These are phyloP conservation scores for Coniosporium apollinis DNA, from an alignment of 495 filamentous ascomycete genomes.

Conservation along the genomic window DNA sequence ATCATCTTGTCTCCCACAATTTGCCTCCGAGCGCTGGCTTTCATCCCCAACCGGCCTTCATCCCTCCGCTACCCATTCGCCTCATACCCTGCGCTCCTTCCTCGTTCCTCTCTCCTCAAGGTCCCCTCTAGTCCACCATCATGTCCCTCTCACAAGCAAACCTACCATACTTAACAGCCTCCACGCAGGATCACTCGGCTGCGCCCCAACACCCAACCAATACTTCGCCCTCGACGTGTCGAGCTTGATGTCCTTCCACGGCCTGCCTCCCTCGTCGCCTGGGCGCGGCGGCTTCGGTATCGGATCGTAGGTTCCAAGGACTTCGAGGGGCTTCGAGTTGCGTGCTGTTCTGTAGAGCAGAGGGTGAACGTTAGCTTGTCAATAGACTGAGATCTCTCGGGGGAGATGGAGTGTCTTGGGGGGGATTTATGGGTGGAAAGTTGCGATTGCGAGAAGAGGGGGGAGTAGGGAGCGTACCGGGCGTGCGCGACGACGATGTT, in stretches of 20 bases:
- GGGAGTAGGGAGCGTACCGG: slow-evolving; percentile 38
- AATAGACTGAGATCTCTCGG: not conserved
- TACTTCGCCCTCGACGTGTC: slow-evolving; percentile 72
- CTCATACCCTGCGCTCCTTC: slow-evolving; percentile 1
- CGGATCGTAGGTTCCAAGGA: slow-evolving; percentile 88
- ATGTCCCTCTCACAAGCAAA: too few relatives aligned
- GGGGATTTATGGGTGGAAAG: too few relatives aligned
- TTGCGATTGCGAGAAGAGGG: slow-evolving; percentile 6
- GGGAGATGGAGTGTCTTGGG: too few relatives aligned
- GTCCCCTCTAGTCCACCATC: too few relatives aligned
- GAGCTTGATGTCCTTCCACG: slow-evolving; percentile 78
- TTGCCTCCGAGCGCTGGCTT: too few relatives aligned
- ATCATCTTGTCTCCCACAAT: too few relatives aligned
- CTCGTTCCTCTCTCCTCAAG: not conserved
- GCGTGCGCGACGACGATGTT: slow-evolving; percentile 95
- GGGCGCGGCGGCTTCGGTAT: slow-evolving; percentile 59
- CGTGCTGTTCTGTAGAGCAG: slow-evolving; percentile 61
- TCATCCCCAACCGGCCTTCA: too few relatives aligned
- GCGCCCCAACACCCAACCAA: slow-evolving; percentile 92
- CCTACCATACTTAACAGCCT: slow-evolving; percentile 71
- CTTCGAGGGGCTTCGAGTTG: slow-evolving; percentile 77
- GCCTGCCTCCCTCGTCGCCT: slow-evolving; percentile 43
- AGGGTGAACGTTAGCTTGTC: not conserved
- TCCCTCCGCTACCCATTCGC: not conserved
- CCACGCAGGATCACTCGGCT: slow-evolving; percentile 81